phyloP scores from a whole-genome alignment of 345 rosid species.

The Ceriops decandra region DNA sequence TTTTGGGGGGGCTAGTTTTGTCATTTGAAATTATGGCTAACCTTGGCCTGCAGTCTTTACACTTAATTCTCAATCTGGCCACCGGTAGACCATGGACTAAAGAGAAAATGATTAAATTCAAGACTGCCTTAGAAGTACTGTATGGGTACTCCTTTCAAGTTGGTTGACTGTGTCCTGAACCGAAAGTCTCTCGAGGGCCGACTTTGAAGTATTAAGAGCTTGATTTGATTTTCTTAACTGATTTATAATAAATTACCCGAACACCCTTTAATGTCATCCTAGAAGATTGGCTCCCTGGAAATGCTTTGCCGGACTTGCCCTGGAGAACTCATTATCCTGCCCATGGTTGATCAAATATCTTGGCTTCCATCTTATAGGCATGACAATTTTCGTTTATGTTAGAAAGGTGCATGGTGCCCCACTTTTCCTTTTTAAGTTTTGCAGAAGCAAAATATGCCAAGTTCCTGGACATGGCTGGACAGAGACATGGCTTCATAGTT shows the following conservation, averaged over 20 bases:
- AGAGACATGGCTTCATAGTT: constrained; percentile 40
- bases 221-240: constrained; percentile 4
- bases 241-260: constrained; percentile 20
- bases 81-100: neutral
- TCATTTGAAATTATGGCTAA: constrained; percentile 8
- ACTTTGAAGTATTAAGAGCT: constrained; percentile 1
- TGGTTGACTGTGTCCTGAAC: neutral
- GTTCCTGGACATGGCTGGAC: constrained; percentile 39
- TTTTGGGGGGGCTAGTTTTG: constrained; percentile 38
- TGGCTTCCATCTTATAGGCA: constrained; percentile 44
- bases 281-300: constrained; percentile 20
- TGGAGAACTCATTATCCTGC: constrained; percentile 15
- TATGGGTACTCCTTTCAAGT: neutral
- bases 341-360: constrained; percentile 32
- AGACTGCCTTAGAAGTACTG: neutral
- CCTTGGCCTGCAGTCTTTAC: neutral
- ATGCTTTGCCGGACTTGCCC: constrained; percentile 48
- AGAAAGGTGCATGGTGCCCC: constrained; percentile 27
- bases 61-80: neutral
- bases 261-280: constrained; percentile 15
- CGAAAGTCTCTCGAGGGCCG: neutral
- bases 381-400: constrained; percentile 6
- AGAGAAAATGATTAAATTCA: neutral
- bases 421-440: constrained; percentile 38
- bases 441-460: constrained; percentile 23